Conservation (phyloP, 192 early-diverging fungal species). For the Umbelopsis ramanniana region DNA sequence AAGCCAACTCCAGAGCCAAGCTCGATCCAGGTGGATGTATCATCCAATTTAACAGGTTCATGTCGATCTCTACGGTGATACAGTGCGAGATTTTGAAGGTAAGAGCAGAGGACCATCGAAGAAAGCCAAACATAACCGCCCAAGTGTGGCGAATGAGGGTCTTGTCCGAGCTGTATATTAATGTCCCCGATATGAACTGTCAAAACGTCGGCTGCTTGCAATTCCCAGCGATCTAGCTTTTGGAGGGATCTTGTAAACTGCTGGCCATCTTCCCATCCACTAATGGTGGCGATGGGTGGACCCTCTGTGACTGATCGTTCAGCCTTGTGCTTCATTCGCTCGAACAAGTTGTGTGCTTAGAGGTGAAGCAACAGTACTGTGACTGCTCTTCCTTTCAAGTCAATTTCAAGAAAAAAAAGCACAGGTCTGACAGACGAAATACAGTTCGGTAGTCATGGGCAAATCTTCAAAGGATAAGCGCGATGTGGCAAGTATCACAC, state of each 20-base stretch:
- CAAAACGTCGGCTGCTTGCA: constrained; percentile 40
- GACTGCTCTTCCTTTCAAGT: not conserved
- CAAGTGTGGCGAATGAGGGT: constrained; percentile 43
- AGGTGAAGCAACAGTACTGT: not conserved
- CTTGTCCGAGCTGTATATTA: constrained; percentile 41
- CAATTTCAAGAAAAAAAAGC: not conserved
- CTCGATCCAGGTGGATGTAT: constrained; percentile 39
- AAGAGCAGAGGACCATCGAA: constrained; percentile 43
- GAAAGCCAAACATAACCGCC: constrained; percentile 48
- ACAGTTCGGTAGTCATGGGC: constrained; percentile 50
- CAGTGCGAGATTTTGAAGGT: constrained; percentile 28
- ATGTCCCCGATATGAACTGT: constrained; percentile 40
- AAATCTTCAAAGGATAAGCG: constrained; percentile 93
- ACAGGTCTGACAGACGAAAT: not conserved
- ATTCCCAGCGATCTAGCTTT: constrained; percentile 43
- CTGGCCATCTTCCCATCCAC: constrained; percentile 44
- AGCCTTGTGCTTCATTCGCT: not conserved
- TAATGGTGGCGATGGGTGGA: constrained; percentile 34
- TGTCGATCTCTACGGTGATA: constrained; percentile 25
- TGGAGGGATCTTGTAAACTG: constrained; percentile 25
- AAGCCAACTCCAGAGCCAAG: constrained; percentile 46
- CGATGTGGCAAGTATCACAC: constrained; percentile 63
- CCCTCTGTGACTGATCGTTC: constrained; percentile 25
- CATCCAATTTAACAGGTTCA: constrained; percentile 33
- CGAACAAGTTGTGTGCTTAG: not conserved